A percentile compares a stretch with the other conserved stretches of the same genome.
Conservation (phyloP, 2,329 filamentous ascomycete genomes). For the Dothiorella sarmentorum region DNA sequence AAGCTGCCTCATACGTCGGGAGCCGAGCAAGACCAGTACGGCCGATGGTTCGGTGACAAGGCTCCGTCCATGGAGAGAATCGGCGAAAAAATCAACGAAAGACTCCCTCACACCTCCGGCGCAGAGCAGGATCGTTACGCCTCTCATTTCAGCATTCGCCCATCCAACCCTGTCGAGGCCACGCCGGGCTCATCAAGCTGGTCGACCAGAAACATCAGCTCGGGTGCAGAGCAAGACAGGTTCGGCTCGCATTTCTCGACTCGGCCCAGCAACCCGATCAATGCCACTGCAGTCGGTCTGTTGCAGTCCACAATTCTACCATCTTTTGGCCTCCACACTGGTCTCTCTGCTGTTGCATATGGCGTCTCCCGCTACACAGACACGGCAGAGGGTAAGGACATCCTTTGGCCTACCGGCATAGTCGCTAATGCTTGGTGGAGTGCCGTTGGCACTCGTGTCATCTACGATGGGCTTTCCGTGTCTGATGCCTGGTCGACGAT, state of each 20-base stretch:
- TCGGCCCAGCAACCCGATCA: slow-evolving; percentile 10
- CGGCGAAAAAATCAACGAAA: slow-evolving; percentile 1
- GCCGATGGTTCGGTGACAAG: slow-evolving; percentile 11
- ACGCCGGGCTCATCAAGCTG: not conserved
- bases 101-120: not conserved
- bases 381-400: slow-evolving; percentile 59
- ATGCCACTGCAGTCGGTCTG: slow-evolving; percentile 45
- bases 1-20: not conserved
- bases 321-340: slow-evolving; percentile 52
- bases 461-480: slow-evolving; percentile 47
- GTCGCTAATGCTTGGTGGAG: slow-evolving; percentile 60
- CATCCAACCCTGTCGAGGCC: slow-evolving; percentile 5
- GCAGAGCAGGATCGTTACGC: slow-evolving; percentile 18
- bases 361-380: slow-evolving; percentile 51
- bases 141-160: slow-evolving; percentile 4
- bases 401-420: slow-evolving; percentile 55
- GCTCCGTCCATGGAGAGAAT: not conserved
- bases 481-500: slow-evolving; percentile 47
- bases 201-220: not conserved
- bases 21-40: slow-evolving; percentile 14
- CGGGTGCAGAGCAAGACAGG: slow-evolving; percentile 18
- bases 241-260: slow-evolving; percentile 13
- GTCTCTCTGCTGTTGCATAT: slow-evolving; percentile 52
- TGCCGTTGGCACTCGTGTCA: slow-evolving; percentile 52
- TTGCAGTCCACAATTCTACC: slow-evolving; percentile 53